A percentile compares a stretch with the other conserved stretches of the same genome.
Conservation (phyloP, 2,329 filamentous ascomycete genomes). For the Sporothrix curviconia region DNA sequence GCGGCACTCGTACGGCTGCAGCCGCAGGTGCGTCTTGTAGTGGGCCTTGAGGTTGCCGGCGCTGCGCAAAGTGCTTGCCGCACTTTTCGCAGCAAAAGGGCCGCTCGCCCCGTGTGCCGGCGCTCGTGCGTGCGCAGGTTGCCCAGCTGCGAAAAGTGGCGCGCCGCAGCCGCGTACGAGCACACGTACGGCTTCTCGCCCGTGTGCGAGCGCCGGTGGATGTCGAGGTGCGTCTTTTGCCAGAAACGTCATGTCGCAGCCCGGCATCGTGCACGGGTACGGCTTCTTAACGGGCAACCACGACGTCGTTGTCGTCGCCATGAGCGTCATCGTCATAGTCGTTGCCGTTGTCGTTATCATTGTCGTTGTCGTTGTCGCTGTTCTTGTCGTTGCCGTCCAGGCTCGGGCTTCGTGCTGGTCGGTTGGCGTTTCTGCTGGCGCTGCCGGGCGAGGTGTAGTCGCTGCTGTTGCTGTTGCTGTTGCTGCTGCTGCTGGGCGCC, state of each 20-base stretch:
- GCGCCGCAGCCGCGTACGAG: constrained; percentile 52
- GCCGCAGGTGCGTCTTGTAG: constrained; percentile 68
- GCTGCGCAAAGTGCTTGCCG: constrained; percentile 75
- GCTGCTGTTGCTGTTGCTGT: not conserved
- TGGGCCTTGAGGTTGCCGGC: constrained; percentile 81
- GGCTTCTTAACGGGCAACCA: constrained; percentile 18
- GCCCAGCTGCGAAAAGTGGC: constrained; percentile 79
- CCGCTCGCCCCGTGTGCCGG: constrained; percentile 78
- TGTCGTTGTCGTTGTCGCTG: not conserved
- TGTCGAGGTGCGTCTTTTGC: constrained; percentile 89
- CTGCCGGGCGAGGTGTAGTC: too few relatives aligned
- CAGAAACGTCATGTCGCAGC: constrained; percentile 77
- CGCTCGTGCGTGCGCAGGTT: constrained; percentile 90
- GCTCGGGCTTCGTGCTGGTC: too few relatives aligned
- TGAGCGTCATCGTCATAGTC: not conserved
- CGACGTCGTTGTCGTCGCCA: constrained; percentile 5
- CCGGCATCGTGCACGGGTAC: constrained; percentile 58
- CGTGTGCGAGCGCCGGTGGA: constrained; percentile 81
- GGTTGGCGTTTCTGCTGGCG: too few relatives aligned
- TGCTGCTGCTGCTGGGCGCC: not conserved
- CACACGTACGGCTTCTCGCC: constrained; percentile 80
- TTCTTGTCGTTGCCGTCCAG: not conserved
- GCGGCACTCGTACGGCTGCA: constrained; percentile 74
- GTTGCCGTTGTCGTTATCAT: not conserved
- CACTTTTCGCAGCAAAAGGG: constrained; percentile 77